Conservation (phyloP, 371 early-diverging fungal genomes). For the Mucor racemosus region DNA sequence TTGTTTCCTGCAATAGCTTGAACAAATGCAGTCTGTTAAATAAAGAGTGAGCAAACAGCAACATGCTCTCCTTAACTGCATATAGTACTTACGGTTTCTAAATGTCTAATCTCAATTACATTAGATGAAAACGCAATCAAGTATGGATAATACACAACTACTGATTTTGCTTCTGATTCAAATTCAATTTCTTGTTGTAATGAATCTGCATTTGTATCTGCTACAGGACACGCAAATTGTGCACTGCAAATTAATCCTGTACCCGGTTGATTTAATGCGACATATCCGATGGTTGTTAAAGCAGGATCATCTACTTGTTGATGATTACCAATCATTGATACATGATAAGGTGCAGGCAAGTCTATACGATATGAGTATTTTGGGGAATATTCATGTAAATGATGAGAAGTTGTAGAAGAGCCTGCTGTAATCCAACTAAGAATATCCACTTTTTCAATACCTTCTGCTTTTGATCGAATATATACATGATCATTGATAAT, state of each 20-base stretch:
- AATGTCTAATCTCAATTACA: constrained; percentile 46
- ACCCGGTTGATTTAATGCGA: constrained; percentile 15
- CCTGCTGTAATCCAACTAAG: constrained; percentile 14
- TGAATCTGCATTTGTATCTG: constrained; percentile 14
- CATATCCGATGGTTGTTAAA: constrained; percentile 12
- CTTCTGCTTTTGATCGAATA: constrained; percentile 19
- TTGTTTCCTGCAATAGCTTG: constrained; percentile 24
- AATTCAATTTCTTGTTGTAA: constrained; percentile 31
- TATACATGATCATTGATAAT: constrained; percentile 20
- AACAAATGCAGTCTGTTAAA: constrained; percentile 21
- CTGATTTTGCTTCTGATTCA: constrained; percentile 25
- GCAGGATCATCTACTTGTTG: constrained; percentile 16
- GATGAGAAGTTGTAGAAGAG: not conserved
- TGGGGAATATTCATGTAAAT: not conserved
- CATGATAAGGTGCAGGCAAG: constrained; percentile 7
- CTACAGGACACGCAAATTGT: constrained; percentile 16
- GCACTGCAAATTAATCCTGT: constrained; percentile 22
- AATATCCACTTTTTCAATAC: constrained; percentile 20
- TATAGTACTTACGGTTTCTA: constrained; percentile 40
- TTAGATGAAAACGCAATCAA: constrained; percentile 35
- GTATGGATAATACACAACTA: constrained; percentile 40
- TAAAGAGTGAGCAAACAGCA: not conserved
- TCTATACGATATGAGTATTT: constrained; percentile 13
- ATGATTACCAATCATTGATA: not conserved
- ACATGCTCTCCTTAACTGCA: not conserved